A percentile compares a stretch with the other conserved stretches of the same genome.
phyloP scores from a whole-genome alignment of 805 yeast species.

The Yarrowia osloensis region DNA sequence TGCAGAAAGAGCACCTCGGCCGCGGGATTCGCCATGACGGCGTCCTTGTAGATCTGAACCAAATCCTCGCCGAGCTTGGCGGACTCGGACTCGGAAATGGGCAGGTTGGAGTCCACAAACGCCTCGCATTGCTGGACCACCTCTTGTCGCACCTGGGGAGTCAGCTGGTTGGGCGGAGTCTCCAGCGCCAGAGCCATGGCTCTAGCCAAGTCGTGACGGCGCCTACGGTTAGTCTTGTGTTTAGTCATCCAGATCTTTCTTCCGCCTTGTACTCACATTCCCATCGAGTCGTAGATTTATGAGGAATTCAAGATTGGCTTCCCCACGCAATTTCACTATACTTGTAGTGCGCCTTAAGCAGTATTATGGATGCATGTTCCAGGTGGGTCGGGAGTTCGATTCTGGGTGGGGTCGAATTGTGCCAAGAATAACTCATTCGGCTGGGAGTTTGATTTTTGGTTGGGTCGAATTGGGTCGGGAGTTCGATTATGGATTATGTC shows the following conservation, averaged over 20 bases:
- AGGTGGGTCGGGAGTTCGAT: neutral
- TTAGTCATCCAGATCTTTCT: neutral
- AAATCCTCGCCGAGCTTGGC: slow-evolving; percentile 44
- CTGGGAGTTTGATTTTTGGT: neutral
- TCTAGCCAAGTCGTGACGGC: slow-evolving; percentile 24
- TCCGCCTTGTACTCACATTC: slow-evolving; percentile 6
- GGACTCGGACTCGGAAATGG: slow-evolving; percentile 35
- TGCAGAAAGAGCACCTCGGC: slow-evolving; percentile 40
- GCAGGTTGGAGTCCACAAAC: slow-evolving; percentile 13
- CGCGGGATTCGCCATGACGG: slow-evolving; percentile 32
- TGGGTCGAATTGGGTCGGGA: neutral
- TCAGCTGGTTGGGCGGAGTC: slow-evolving; percentile 21
- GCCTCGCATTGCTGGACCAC: slow-evolving; percentile 15
- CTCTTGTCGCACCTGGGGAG: neutral
- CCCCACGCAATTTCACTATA: slow-evolving; percentile 26
- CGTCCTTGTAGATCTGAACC: slow-evolving; percentile 36
- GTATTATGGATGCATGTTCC: neutral
- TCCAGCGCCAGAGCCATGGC: slow-evolving; percentile 28
- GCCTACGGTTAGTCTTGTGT: neutral
- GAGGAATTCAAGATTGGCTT: slow-evolving; percentile 10
- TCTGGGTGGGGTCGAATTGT: neutral
- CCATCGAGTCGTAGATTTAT: neutral
- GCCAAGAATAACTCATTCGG: too few species aligned
- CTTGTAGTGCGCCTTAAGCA: neutral
- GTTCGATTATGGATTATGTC: neutral